Evolutionary conservation across 768 basidiomycete genomes (phyloP), one percentile per base, ranked within the genome.

Genomic region (Cantharellus cinnabarinus): DNA sequence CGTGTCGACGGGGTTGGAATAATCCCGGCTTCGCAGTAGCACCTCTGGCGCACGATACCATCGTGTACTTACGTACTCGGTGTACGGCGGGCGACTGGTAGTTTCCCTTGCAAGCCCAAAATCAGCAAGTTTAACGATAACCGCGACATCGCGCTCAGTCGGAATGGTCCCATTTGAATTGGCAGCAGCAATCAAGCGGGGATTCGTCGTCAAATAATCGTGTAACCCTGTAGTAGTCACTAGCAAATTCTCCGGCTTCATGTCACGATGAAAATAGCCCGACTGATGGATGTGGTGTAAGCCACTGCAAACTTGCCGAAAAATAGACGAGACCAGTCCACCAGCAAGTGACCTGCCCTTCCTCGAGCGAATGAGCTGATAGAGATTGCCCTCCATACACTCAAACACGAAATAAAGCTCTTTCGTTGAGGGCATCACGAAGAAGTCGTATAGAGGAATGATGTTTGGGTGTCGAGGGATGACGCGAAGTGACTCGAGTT

Each of bases 1-100:
- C 87, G 98, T 90, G 66, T 99, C 95, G 35, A 99, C 94, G 3
- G 95, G 91, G 66, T 86, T 87, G 5, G 89, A 93, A 67, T 99
- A 99, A 69, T 97, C 86, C 59, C 82, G 79, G 66, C 88, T 89
- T 61, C 89, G 76, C 44, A 99, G 77, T 39, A 99, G 75, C 15
- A 99, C 91, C 69, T 99, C 95, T 14, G 95, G 95, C 0, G 95
- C 95, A 60, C 95, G 87, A 71, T 99, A 99, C 95, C 95, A 99
- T 44, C 95, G 78, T n/a, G 95, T 99, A 29, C 91, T 87, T 42
- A 99, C 95, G 67, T 99, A 98, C 73, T 98, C 95, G 37, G 95
- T 98, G 68, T 97, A 99, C 0, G 95, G 95, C 1, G 95, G 95
- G 59, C 75, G 70, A 64, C 88, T 89, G 58, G 74, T 76, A 2